Evolutionary conservation across 1,284 basidiomycete genomes (phyloP).

Genomic region (Pholiota adiposa): DNA sequence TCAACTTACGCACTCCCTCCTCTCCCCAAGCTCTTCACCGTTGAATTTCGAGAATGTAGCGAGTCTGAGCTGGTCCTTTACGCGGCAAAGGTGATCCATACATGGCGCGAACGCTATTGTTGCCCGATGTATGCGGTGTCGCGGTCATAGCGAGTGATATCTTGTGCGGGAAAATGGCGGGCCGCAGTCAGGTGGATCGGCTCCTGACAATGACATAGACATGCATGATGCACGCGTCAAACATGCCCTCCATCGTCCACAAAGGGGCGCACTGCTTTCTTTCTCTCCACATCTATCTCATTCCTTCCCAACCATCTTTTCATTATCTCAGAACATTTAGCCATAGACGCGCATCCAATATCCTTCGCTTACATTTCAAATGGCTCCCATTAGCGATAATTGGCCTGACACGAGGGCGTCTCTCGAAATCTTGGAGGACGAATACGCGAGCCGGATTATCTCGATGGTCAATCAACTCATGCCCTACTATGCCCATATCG

Average conservation of each 20-base stretch:
- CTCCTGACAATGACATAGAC: constrained; percentile 25
- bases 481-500: constrained; percentile 33
- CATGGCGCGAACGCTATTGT: too few species aligned
- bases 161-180: constrained; percentile 23
- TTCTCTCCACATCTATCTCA: constrained; percentile 13
- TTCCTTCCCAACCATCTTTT: not conserved
- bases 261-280: constrained; percentile 18
- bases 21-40: too few species aligned
- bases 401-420: constrained; percentile 40
- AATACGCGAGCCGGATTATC: constrained; percentile 35
- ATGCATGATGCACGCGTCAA: constrained; percentile 27
- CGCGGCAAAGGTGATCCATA: too few species aligned
- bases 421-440: constrained; percentile 35
- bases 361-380: constrained; percentile 10
- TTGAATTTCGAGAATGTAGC: too few species aligned
- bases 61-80: too few species aligned
- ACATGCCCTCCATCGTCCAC: constrained; percentile 24
- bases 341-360: constrained; percentile 1
- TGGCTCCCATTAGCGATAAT: constrained; percentile 37
- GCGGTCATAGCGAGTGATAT: not conserved
- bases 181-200: constrained; percentile 18
- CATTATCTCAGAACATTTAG: constrained; percentile 1
- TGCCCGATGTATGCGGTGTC: not conserved
- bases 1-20: not conserved
- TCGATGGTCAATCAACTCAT: constrained; percentile 38